Base-by-base conservation (phyloP, 331 rosid genomes). In the Rosa hybrid region DNA sequence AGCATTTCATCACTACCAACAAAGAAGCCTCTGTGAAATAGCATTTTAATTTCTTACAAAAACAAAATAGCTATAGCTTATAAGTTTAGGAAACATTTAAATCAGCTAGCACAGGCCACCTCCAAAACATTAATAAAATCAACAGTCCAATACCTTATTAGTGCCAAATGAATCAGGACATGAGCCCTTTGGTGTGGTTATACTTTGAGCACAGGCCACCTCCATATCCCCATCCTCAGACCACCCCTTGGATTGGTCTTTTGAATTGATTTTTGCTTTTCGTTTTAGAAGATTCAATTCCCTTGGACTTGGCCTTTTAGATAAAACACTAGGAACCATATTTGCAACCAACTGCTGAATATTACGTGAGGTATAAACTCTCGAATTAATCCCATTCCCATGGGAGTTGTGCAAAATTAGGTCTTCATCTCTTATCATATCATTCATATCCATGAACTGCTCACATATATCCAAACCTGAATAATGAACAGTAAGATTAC, bases 401-500 rank as follows among this genome's bases (percentile, higher is more conserved):
- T 85, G 84, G 1, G 89, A 81, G 76, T 83, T 91, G 75, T 89
- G 89, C 53, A 90, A 83, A 75, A 95, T 85, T 77, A 95, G 96
- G 89, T 95, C 99, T 78, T 95, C 99, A 79, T 95, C 99, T 87
- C 93, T 88, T 77, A 95, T 95, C 87, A 95, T 94, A 85, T 93
- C 99, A 87, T 87, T 91, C 68, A 95, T 94, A 86, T 95, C 99
- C 96, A 95, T 93, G 87, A 95, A 95, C 85, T 88, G 96, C 86
- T 95, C 99, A 20, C 94, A 95, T 53, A 90, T 89, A 86, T 93
- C 99, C 90, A 91, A 85, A 84, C 99, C 99, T 95, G 84, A 75
- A 83, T 68, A 80, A 85, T 57, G 34, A 23, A 77, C 71, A 86
- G 79, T 68, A 42, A 86, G 45, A 51, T 75, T 27, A 45, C 59